These are phyloP conservation scores for Taphrina populina DNA, from an alignment of 1,139 yeast genomes.

Conservation along the genomic window DNA sequence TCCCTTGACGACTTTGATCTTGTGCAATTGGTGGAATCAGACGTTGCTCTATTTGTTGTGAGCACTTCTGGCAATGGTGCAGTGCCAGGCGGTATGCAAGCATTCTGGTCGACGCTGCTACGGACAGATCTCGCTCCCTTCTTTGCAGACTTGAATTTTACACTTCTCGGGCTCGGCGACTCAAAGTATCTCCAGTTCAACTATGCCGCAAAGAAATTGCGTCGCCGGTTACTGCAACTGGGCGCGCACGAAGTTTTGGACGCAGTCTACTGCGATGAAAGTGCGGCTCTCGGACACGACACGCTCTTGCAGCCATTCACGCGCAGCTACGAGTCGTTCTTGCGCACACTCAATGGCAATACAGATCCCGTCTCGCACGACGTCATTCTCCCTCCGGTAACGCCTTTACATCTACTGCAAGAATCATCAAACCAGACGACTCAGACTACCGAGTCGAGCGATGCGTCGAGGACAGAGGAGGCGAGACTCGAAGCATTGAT, in stretches of 20 bases:
- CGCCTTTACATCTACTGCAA: constrained; percentile 41
- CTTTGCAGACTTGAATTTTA: constrained; percentile 60
- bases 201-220: constrained; percentile 79
- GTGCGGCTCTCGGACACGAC: constrained; percentile 67
- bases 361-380: constrained; percentile 47
- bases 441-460: neutral
- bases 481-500: constrained; percentile 42
- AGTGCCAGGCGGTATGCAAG: constrained; percentile 69
- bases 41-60: constrained; percentile 63
- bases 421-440: neutral
- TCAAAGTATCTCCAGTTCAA: constrained; percentile 79
- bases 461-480: neutral
- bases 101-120: constrained; percentile 71
- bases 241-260: constrained; percentile 73
- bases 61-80: constrained; percentile 98
- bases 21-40: constrained; percentile 51
- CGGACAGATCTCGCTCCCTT: constrained; percentile 57
- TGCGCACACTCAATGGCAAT: constrained; percentile 38
- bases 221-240: constrained; percentile 70
- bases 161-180: constrained; percentile 92
- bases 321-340: constrained; percentile 39
- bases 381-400: constrained; percentile 52
- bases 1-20: constrained; percentile 65
- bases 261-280: constrained; percentile 88
- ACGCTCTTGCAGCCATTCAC: constrained; percentile 48